phyloP scores from a whole-genome alignment of 2,329 filamentous ascomycete genomes.

The Graphiopsis chlorocephala region DNA sequence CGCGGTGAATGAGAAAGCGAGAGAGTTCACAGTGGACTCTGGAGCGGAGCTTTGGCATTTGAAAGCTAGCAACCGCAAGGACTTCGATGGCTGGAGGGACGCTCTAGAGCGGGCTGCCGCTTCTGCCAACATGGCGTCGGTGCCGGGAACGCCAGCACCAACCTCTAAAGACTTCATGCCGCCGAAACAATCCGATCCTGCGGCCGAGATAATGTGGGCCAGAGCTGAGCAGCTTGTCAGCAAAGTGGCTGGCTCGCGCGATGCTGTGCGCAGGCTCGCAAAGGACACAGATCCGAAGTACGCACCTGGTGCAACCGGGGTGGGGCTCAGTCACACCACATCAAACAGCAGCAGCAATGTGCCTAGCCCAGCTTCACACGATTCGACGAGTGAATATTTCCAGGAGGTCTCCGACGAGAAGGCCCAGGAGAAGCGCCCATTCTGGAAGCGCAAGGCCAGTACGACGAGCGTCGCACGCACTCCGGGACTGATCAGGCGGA shows the following conservation, averaged over 20 bases:
- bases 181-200: slow-evolving; percentile 31
- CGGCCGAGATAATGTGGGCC: slow-evolving; percentile 81
- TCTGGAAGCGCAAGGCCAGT: slow-evolving; percentile 89
- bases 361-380: slow-evolving; percentile 37
- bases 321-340: slow-evolving; percentile 32
- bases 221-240: slow-evolving; percentile 83
- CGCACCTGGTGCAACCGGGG: slow-evolving; percentile 35
- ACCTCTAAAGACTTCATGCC: slow-evolving; percentile 18
- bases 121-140: slow-evolving; percentile 20
- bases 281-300: slow-evolving; percentile 75
- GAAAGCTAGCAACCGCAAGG: slow-evolving; percentile 73
- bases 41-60: slow-evolving; percentile 97
- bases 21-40: slow-evolving; percentile 95
- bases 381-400: slow-evolving; percentile 36
- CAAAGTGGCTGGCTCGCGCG: slow-evolving; percentile 79
- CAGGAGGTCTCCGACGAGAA: slow-evolving; percentile 29
- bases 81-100: slow-evolving; percentile 83
- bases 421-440: slow-evolving; percentile 62
- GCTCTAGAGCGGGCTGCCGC: slow-evolving; percentile 73
- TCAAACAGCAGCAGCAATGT: slow-evolving; percentile 31
- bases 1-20: slow-evolving; percentile 79
- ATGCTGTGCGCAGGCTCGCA: slow-evolving; percentile 81
- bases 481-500: slow-evolving; percentile 45
- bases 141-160: slow-evolving; percentile 31
- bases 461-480: slow-evolving; percentile 46